Percentiles rank a stretch among this genome's conserved stretches.
Conservation (phyloP, 257 asterid species). For the Solanum rostratum region DNA sequence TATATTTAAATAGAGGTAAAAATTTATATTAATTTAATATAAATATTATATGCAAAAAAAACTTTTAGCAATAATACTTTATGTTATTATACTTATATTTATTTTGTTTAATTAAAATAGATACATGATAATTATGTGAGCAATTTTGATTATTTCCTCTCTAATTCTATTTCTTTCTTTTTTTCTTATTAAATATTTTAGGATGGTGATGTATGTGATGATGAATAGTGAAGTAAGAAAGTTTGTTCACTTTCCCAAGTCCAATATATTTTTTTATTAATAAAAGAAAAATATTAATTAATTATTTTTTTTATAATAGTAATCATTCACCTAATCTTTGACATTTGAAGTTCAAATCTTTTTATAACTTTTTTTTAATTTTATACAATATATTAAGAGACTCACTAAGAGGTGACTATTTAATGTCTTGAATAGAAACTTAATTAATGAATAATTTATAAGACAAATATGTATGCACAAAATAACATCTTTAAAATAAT, state of each 20-base stretch:
- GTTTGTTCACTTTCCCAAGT: neutral
- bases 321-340: neutral
- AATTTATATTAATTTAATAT: neutral
- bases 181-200: neutral
- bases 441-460: neutral
- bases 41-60: neutral
- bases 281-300: neutral
- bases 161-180: neutral
- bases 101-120: too few relatives aligned
- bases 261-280: neutral
- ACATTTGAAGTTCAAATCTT: neutral
- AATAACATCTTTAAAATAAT: neutral
- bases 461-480: neutral
- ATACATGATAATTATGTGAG: neutral
- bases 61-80: accelerated
- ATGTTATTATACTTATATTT: neutral
- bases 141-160: neutral
- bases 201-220: neutral
- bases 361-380: neutral
- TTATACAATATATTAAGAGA: neutral
- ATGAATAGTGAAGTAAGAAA: neutral
- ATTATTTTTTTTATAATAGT: neutral
- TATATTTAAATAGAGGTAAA: too few relatives aligned
- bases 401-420: neutral
- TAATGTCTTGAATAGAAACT: neutral